Conservation (phyloP, 495 filamentous ascomycete genomes). For the Aspergillus saccharolyticus region DNA sequence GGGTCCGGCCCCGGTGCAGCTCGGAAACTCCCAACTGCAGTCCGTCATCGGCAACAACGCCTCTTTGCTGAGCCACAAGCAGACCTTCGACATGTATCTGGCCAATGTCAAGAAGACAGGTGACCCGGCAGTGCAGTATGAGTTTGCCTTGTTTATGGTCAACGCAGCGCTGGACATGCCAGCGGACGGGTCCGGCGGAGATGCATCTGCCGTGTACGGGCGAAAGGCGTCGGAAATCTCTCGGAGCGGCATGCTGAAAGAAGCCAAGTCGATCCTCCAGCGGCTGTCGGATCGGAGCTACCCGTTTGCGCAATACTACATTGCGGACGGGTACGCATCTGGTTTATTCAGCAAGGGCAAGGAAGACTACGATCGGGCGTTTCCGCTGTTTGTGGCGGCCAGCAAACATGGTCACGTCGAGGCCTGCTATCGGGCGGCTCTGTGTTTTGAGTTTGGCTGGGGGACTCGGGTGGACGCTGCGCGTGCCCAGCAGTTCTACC, state of each 20-base stretch:
- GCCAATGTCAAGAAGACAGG: constrained; percentile 95
- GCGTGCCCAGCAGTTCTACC: constrained; percentile 91
- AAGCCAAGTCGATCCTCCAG: constrained; percentile 84
- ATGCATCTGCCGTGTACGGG: constrained; percentile 26
- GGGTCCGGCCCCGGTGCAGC: constrained; percentile 63
- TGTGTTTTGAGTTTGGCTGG: constrained; percentile 99
- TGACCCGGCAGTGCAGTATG: constrained; percentile 82
- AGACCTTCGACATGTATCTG: constrained; percentile 96
- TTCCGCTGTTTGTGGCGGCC: constrained; percentile 85
- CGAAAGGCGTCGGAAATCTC: constrained; percentile 39
- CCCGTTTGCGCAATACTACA: constrained; percentile 96
- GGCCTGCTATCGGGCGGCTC: constrained; percentile 84
- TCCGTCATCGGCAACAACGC: constrained; percentile 80
- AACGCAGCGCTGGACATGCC: constrained; percentile 69
- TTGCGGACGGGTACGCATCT: constrained; percentile 89
- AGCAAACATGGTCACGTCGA: constrained; percentile 98
- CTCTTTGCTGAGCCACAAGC: constrained; percentile 78
- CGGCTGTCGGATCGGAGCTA: constrained; percentile 80
- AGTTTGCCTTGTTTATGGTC: constrained; percentile 91
- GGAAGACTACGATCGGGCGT: constrained; percentile 83
- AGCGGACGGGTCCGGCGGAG: constrained; percentile 36
- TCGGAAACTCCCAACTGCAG: constrained; percentile 67
- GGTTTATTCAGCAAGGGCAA: constrained; percentile 92
- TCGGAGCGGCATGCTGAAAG: constrained; percentile 67
- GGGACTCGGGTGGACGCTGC: constrained; percentile 80